phyloP scores from a whole-genome alignment of 371 early-diverging fungal genomes.

The Parasitella parasitica region DNA sequence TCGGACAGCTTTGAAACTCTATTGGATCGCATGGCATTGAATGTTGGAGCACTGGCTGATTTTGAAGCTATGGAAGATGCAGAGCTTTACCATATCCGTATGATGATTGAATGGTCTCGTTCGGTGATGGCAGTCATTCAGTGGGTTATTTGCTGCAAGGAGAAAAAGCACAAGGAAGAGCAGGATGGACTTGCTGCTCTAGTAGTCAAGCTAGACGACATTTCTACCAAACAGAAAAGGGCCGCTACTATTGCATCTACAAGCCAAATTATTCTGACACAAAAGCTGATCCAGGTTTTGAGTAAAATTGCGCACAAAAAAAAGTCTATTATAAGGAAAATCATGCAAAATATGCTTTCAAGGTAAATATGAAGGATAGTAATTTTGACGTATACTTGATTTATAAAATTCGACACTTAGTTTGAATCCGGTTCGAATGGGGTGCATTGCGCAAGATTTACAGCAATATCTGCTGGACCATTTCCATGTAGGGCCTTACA shows the following conservation, averaged over 20 bases:
- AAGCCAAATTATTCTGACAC: conserved; percentile 26
- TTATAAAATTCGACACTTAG: too few relatives aligned
- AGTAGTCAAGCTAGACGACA: background rate
- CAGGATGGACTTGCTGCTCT: conserved; percentile 8
- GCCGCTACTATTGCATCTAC: background rate
- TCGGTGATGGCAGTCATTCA: conserved; percentile 30
- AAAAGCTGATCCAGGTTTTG: conserved; percentile 38
- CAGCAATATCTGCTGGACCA: conserved; percentile 47
- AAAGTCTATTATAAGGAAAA: conserved; percentile 1
- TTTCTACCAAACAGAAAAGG: background rate
- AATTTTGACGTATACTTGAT: too few relatives aligned
- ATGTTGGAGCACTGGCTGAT: conserved; percentile 22
- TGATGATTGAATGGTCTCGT: conserved; percentile 42
- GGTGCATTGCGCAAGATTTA: conserved; percentile 21
- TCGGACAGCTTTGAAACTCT: conserved; percentile 44
- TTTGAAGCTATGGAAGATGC: conserved; percentile 11
- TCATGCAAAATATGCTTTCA: conserved; percentile 12
- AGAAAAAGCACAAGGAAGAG: conserved; percentile 4
- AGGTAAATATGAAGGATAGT: background rate
- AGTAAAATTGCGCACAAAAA: conserved; percentile 25
- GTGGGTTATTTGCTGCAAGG: conserved; percentile 31
- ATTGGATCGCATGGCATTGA: conserved; percentile 40
- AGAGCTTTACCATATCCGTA: conserved; percentile 10
- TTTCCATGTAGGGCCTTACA: conserved; percentile 50
- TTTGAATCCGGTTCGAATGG: conserved; percentile 23